Evolutionary conservation across 176 grass and related monocot genomes (phyloP).

Genomic region (Tillandsia fasciculata): DNA sequence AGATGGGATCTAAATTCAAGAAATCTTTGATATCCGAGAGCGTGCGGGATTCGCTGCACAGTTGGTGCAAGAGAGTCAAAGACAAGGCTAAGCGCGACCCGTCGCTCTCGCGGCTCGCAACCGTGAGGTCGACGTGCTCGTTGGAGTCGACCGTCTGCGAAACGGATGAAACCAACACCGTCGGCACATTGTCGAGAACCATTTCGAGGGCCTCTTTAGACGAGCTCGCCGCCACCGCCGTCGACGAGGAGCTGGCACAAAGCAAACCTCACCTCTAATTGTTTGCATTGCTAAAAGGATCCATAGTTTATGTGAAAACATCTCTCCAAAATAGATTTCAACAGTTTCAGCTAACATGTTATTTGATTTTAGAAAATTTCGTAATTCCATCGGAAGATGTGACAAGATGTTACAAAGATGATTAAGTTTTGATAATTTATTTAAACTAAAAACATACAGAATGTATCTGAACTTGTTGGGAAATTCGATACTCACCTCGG

Average conservation of each 20-base stretch:
- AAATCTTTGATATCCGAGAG: slow-evolving; percentile 68
- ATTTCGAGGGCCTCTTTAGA: slow-evolving; percentile 57
- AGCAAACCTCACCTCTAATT: slow-evolving; percentile 3
- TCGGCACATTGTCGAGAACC: slow-evolving; percentile 64
- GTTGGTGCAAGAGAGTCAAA: slow-evolving; percentile 83
- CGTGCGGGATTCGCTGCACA: slow-evolving; percentile 78
- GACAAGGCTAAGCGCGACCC: slow-evolving; percentile 40
- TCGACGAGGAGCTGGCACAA: slow-evolving; percentile 24
- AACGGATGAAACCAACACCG: slow-evolving; percentile 62
- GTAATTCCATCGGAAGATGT: too few relatives aligned
- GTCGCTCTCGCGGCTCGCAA: slow-evolving; percentile 27
- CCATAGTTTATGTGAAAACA: too few relatives aligned
- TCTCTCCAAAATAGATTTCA: too few relatives aligned
- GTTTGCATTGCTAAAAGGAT: too few relatives aligned
- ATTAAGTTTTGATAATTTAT: too few relatives aligned
- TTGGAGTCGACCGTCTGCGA: slow-evolving; percentile 72
- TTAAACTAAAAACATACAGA: too few relatives aligned
- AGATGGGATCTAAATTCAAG: slow-evolving; percentile 98
- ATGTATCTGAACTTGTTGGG: too few relatives aligned
- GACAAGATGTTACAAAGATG: too few relatives aligned
- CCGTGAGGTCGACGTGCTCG: slow-evolving; percentile 51
- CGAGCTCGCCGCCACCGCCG: slow-evolving; percentile 26
- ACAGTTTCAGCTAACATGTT: too few relatives aligned
- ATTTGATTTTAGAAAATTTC: too few relatives aligned
- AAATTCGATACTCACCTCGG: too few relatives aligned